A percentile compares a stretch with the other conserved stretches of the same genome.
Evolutionary conservation across 2,329 filamentous ascomycete genomes (phyloP).

Genomic region (Fusarium sp.): DNA sequence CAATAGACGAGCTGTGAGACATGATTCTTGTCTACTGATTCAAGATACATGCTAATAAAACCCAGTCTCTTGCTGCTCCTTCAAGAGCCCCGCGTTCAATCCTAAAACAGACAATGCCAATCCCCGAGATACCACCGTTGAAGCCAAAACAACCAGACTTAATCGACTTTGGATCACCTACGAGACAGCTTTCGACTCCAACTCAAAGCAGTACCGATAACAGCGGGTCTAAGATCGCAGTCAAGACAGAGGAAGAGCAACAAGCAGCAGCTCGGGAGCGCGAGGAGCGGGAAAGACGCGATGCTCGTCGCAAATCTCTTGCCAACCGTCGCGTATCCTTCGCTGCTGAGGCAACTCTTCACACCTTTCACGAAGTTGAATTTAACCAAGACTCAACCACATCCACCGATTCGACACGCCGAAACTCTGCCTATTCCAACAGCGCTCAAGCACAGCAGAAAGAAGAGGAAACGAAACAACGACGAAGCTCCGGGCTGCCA

Average conservation of each 20-base stretch:
- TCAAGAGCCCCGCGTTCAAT: constrained; percentile 74
- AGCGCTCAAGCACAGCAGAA: constrained; percentile 59
- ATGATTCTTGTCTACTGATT: constrained; percentile 3
- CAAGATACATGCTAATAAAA: constrained; percentile 31
- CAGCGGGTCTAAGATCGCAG: constrained; percentile 68
- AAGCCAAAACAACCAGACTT: constrained; percentile 56
- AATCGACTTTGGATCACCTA: constrained; percentile 35
- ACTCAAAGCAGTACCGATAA: constrained; percentile 44
- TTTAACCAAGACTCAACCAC: constrained; percentile 88
- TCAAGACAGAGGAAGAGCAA: constrained; percentile 78
- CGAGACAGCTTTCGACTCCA: constrained; percentile 18
- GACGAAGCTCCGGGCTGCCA: constrained; percentile 76
- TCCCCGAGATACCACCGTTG: constrained; percentile 74
- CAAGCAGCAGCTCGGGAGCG: constrained; percentile 76
- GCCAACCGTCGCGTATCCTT: constrained; percentile 96
- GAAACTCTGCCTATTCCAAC: constrained; percentile 66
- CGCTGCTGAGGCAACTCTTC: constrained; percentile 94
- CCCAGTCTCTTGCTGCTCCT: constrained; percentile 68
- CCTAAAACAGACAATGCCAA: constrained; percentile 81
- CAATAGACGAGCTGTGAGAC: constrained; percentile 81
- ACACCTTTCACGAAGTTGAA: constrained; percentile 96
- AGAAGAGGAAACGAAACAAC: constrained; percentile 69
- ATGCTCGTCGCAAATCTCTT: constrained; percentile 91
- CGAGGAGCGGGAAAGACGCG: constrained; percentile 80
- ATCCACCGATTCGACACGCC: constrained; percentile 80